These are phyloP conservation scores for Rehmannia glutinosa DNA, from an alignment of 257 asterid genomes.

Conservation along the genomic window DNA sequence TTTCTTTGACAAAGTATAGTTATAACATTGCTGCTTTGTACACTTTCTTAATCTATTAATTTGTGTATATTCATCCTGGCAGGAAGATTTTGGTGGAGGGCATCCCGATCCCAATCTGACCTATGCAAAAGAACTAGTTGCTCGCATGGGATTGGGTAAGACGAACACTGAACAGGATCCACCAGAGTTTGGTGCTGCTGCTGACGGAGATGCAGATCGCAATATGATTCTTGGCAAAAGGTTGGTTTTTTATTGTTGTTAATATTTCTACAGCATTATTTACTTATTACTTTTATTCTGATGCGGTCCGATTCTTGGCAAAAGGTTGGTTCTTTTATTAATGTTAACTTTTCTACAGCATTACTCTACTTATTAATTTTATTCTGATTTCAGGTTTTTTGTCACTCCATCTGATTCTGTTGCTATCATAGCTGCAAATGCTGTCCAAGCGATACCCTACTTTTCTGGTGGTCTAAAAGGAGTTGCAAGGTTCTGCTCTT, in stretches of 20 bases:
- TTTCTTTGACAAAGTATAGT: background rate
- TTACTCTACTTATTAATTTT: background rate
- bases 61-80: slow-evolving; percentile 27
- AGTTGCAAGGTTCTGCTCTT: slow-evolving; percentile 79
- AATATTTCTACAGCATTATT: background rate
- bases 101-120: slow-evolving; percentile 99
- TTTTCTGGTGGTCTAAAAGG: slow-evolving; percentile 95
- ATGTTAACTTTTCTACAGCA: background rate
- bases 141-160: slow-evolving; percentile 92
- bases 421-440: slow-evolving; percentile 96
- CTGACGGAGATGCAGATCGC: slow-evolving; percentile 99
- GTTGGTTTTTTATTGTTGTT: slow-evolving; percentile 28
- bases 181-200: slow-evolving; percentile 99
- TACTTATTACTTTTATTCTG: background rate
- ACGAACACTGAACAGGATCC: slow-evolving; percentile 59
- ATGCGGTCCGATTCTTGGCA: slow-evolving; percentile 89
- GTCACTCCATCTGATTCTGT: slow-evolving; percentile 99
- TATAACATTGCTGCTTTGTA: slow-evolving; percentile 7
- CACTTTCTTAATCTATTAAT: background rate
- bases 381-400: slow-evolving; percentile 59
- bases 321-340: slow-evolving; percentile 47
- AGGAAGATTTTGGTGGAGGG: slow-evolving; percentile 99
- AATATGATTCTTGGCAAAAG: slow-evolving; percentile 96
- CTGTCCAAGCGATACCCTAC: slow-evolving; percentile 90
- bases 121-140: slow-evolving; percentile 93